A percentile compares a stretch with the other conserved stretches of the same genome.
These are phyloP conservation scores for Scutellaria galericulata DNA, from an alignment of 257 asterid genomes.

Conservation along the genomic window DNA sequence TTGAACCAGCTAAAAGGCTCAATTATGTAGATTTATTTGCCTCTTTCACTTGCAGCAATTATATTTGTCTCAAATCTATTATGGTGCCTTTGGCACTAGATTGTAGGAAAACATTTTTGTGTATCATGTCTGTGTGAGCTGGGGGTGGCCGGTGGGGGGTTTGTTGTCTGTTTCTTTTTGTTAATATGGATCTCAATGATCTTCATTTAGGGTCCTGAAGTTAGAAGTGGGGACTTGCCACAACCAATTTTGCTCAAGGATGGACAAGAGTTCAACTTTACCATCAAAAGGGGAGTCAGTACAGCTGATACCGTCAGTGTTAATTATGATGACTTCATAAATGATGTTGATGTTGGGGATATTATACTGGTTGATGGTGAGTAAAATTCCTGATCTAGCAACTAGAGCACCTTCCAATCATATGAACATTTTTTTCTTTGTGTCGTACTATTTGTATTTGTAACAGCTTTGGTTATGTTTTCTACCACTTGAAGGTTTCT, in stretches of 20 bases:
- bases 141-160: not conserved
- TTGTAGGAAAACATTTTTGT: not conserved
- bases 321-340: slow-evolving; percentile 90
- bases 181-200: slow-evolving; percentile 23
- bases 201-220: slow-evolving; percentile 90
- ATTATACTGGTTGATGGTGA: slow-evolving; percentile 89
- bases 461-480: slow-evolving; percentile 10
- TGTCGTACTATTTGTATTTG: slow-evolving; percentile 13
- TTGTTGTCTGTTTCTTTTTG: slow-evolving; percentile 8
- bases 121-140: not conserved
- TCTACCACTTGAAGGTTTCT: not conserved
- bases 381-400: slow-evolving; percentile 31
- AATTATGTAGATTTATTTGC: not conserved
- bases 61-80: not conserved
- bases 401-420: slow-evolving; percentile 22
- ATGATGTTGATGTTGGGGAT: slow-evolving; percentile 90
- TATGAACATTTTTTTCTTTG: slow-evolving; percentile 18
- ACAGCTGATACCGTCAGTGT: slow-evolving; percentile 93
- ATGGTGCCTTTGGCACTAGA: not conserved
- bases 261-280: slow-evolving; percentile 94
- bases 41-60: not conserved
- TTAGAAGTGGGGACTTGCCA: slow-evolving; percentile 95
- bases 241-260: slow-evolving; percentile 78
- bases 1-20: slow-evolving; percentile 8
- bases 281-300: slow-evolving; percentile 84